Evolutionary conservation across 2,329 filamentous ascomycete genomes (phyloP), one percentile per base, ranked within the genome.

Genomic region (Fusarium austroafricanum): DNA sequence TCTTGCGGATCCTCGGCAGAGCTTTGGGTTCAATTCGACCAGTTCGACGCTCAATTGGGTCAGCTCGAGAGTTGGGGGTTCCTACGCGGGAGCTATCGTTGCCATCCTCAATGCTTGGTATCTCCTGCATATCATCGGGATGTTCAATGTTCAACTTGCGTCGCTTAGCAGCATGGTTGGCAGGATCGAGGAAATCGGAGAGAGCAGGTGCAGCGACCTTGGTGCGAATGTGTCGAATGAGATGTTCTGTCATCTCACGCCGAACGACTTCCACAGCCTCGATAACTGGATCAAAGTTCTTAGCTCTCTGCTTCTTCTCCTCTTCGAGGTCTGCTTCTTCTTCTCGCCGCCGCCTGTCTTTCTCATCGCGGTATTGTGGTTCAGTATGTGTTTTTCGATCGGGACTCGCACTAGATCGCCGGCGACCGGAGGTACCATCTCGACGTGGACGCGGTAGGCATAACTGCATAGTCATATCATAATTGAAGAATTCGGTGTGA

Each of bases 381-480:
- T 70, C 76, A 6, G 52, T 44, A 8, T 68, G 65, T 40, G 59
- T 39, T 39, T 68, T 71, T 17, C 77, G 74, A 29, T 80, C 79
- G 5, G 76, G 79, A 39, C 76, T 79, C 7, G 76, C 76, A 58
- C 77, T 82, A 4, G 77, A 76, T 73, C 67, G 78, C 58, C 62
- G 77, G 35, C 61, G 61, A 52, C 57, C 69, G 67, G 56, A 75
- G 71, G 70, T 72, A 61, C 63, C 53, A 54, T 68, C 65, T 51
- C 62, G 76, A 54, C 53, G 67, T 15, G 68, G 68, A 67, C 64
- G 71, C 53, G 74, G 82, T 60, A 78, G 73, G 65, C 72, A 91
- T 56, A 93, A 89, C 75, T 95, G 91, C 93, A 99, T 97, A 43
- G 89, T 87, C 92, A 99, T 95, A 62, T 81, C 83, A 64, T 98